Percentiles rank a stretch among this genome's conserved stretches.
phyloP scores from a whole-genome alignment of 495 filamentous ascomycete genomes.

The Aspergillus affinis region DNA sequence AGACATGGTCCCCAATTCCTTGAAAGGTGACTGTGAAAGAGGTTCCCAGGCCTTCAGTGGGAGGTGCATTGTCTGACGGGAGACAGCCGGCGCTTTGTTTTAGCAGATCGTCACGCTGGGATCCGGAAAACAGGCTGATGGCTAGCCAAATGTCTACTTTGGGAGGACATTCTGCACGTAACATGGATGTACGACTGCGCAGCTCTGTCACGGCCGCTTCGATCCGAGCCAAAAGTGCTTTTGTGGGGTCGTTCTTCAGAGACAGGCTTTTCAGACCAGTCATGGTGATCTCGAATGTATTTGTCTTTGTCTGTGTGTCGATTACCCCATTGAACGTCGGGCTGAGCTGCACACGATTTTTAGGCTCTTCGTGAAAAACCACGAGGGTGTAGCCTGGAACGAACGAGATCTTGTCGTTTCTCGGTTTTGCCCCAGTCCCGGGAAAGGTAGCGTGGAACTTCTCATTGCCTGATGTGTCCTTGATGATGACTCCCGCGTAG shows the following conservation, averaged over 20 bases:
- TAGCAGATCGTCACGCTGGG: constrained; percentile 1
- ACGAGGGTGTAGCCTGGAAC: constrained; percentile 1
- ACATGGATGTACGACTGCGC: not conserved
- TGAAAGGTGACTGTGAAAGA: not conserved
- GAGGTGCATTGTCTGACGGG: not conserved
- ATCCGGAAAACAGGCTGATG: not conserved
- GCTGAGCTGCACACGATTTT: not conserved
- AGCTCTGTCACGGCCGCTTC: not conserved
- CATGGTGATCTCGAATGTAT: constrained; percentile 4
- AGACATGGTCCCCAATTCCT: not conserved
- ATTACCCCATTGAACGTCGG: constrained; percentile 1
- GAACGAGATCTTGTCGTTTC: not conserved
- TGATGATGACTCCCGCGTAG: constrained; percentile 4
- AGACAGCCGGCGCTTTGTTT: constrained; percentile 2
- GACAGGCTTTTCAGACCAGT: constrained; percentile 2
- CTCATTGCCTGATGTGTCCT: not conserved
- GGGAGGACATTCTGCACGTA: not conserved
- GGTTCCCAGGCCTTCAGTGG: not conserved
- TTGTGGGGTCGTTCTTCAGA: not conserved
- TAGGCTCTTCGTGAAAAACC: not conserved
- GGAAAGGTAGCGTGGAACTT: constrained; percentile 3
- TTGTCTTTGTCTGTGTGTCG: not conserved
- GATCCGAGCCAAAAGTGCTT: not conserved
- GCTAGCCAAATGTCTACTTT: constrained; percentile 7
- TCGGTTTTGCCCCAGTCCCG: not conserved